Conservation (phyloP, 1,139 yeast species). For the Kodamaea ohmeri region DNA sequence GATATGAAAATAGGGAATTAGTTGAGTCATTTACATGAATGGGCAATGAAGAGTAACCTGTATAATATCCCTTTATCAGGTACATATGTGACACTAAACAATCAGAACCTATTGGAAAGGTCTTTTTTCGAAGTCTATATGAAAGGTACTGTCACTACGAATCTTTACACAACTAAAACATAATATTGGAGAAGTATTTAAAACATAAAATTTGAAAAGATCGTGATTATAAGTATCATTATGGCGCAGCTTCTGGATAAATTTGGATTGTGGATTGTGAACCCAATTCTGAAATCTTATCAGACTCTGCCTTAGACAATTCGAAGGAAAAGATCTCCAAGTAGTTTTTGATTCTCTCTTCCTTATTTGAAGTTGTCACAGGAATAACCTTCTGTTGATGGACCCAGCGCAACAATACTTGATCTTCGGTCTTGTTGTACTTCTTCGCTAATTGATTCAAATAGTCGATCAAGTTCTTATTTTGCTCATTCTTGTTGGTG, state of each 20-base stretch:
- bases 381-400: constrained; percentile 38
- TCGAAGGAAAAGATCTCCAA: constrained; percentile 24
- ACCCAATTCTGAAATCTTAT: constrained; percentile 28
- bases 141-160: too few relatives aligned
- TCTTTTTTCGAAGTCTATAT: too few relatives aligned
- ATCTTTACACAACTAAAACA: too few relatives aligned
- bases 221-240: too few relatives aligned
- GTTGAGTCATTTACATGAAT: too few relatives aligned
- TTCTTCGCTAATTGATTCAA: constrained; percentile 26
- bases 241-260: constrained; percentile 2
- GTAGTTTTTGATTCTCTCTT: constrained; percentile 20
- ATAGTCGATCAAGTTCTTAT: constrained; percentile 15
- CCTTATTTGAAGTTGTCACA: constrained; percentile 24
- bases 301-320: constrained; percentile 23
- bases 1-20: too few relatives aligned
- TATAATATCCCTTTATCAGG: too few relatives aligned
- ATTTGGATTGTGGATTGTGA: not conserved
- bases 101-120: too few relatives aligned
- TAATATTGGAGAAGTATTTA: too few relatives aligned
- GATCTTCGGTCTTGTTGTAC: constrained; percentile 31
- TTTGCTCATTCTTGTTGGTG: constrained; percentile 14
- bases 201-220: too few relatives aligned
- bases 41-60: too few relatives aligned
- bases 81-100: too few relatives aligned
- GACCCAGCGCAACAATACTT: constrained; percentile 37